Evolutionary conservation across 371 early-diverging fungal species (phyloP), one percentile per base, ranked within the genome.

Genomic region (Mortierella sp.): DNA sequence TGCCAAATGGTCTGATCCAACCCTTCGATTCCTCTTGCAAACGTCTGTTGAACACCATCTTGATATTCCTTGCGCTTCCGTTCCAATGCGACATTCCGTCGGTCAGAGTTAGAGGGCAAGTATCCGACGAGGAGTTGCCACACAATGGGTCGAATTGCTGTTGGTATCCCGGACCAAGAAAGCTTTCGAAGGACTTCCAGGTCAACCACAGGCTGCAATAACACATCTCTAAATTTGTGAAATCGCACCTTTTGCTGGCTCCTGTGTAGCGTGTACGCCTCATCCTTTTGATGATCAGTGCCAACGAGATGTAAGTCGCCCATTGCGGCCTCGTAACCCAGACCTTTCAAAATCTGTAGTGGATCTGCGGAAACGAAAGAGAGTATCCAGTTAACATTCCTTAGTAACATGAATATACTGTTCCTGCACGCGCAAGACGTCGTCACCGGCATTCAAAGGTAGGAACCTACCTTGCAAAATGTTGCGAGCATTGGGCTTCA

Each of bases 111-210:
- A 57, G 91, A 83, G 12, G 97, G 97, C 13, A 95, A 76, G 66
- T 96, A 97, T 0, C 96, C 96, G 83, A 97, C 86, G 44, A 97
- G 80, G 9, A 97, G 71, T 60, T 94, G 94, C 98, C 98, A 98
- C 10, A 95, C 91, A 47, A 91, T 90, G 16, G 92, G 85, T 14
- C 97, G 86, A 43, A 92, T 83, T 64, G 94, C 90, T 16, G 86
- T 85, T 0, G 97, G 96, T 24, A 97, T 91, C 0, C 98, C 97
- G 50, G 89, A 88, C 98, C 98, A 98, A 69, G 93, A 91, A 8
- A 95, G 80, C 67, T 89, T 88, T 37, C 91, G 81, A 25, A 96
- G 81, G 37, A 88, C 85, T 87, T 91, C 90, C 57, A 94, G 71
- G 79, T 95, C 95, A 2, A 94, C 86, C 57, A 91, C 91, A 0